Base-by-base conservation (phyloP, 257 asterid genomes). In the Przewalskia tangutica region DNA sequence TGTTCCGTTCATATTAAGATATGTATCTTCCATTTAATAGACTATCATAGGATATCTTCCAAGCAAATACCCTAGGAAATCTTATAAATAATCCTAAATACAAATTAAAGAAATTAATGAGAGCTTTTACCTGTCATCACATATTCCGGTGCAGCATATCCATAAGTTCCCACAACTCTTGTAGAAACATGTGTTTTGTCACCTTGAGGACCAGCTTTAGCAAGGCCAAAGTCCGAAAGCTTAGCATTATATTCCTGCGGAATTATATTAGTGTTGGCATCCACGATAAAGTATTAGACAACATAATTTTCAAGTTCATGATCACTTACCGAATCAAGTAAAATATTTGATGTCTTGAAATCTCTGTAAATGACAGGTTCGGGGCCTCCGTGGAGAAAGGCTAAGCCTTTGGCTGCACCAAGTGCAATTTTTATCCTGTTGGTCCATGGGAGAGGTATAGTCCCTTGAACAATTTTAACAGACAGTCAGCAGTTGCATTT, bases 171-270 rank as follows among this genome's bases (percentile, higher is more conserved):
- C 0, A 93, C 89, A 48, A 95, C 98, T 81, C 98, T 84, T 12
- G 98, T 95, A 12, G 98, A 95, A 82, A 95, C 98, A 66, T 95
- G 98, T 0, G 98, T 93, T 84, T 92, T 95, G 84, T 95, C 98
- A 60, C 98, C 98, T 83, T 88, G 98, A 75, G 98, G 98, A 71
- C 98, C 98, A 12, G 98, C 98, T 87, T 93, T 95, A 17, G 98
- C 98, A 86, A 95, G 89, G 68, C 98, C 98, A 58, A 95, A 95
- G 86, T 95, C 98, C 1, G 98, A 95, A 78, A 95, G 97, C 91
- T 95, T 95, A 17, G 97, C 95, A 55, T 91, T 95, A 66, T 95
- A 95, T 67, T 93, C 98, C 98, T 95, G 84, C 80, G 81, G 80
- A 79, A 27, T 27, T 27, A 27, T 27, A 27, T 27, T 27, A 58